phyloP scores from a whole-genome alignment of 106 monocot genomes.

The Dendrobium officinale region DNA sequence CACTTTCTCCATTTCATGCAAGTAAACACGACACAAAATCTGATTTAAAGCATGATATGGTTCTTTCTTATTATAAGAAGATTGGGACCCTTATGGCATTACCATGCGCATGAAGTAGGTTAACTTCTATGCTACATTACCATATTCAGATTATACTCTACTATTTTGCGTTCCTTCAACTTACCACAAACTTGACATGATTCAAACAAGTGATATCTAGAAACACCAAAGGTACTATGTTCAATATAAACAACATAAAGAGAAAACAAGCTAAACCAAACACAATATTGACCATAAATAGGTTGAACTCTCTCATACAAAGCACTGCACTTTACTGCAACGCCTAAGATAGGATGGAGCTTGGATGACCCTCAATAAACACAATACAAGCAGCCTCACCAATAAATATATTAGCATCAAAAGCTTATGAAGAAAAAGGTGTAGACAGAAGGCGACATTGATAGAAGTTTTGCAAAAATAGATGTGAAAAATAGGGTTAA shows the following conservation, averaged over 20 bases:
- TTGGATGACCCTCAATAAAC: too few species aligned
- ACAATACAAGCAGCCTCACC: too few species aligned
- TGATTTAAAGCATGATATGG: background rate
- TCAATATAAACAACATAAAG: background rate
- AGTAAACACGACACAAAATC: background rate
- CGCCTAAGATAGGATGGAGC: too few species aligned
- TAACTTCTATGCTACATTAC: background rate
- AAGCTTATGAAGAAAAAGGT: too few species aligned
- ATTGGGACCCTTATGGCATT: background rate
- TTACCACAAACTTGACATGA: background rate
- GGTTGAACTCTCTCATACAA: too few species aligned
- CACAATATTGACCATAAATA: too few species aligned
- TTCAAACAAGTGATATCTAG: background rate
- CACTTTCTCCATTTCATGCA: background rate
- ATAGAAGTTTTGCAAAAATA: background rate
- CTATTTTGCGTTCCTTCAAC: background rate
- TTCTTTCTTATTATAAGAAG: background rate
- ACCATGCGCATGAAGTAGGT: background rate
- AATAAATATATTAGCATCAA: too few species aligned
- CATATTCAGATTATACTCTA: too few species aligned
- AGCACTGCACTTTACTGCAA: too few species aligned
- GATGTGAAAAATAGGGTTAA: background rate
- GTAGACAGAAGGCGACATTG: background rate
- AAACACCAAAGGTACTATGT: background rate
- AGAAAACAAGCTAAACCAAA: too few species aligned